These are phyloP conservation scores for Telfairia occidentalis DNA, from an alignment of 331 rosid species.

Conservation along the genomic window DNA sequence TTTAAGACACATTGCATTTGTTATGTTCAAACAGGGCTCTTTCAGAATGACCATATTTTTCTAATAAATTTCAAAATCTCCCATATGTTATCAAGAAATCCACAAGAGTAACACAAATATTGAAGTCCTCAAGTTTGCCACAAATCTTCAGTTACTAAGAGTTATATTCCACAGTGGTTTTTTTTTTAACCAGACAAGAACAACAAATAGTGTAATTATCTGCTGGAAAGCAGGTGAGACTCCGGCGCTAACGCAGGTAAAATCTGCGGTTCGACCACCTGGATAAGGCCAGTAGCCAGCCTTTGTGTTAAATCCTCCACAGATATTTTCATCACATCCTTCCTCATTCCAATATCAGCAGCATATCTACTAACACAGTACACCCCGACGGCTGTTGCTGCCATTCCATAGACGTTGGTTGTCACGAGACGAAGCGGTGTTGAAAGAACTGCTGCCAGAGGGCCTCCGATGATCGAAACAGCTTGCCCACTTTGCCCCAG, in stretches of 20 bases:
- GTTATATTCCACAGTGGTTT: background rate
- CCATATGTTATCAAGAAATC: background rate
- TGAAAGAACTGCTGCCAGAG: conserved; percentile 67
- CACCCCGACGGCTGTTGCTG: conserved; percentile 48
- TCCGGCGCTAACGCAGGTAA: background rate
- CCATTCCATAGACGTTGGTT: conserved; percentile 73
- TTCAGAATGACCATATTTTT: background rate
- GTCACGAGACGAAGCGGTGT: conserved; percentile 62
- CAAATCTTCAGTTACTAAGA: background rate
- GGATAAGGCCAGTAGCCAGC: conserved; percentile 42
- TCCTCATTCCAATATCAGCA: conserved; percentile 72
- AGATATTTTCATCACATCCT: conserved; percentile 49
- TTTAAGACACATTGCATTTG: background rate
- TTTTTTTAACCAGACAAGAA: background rate
- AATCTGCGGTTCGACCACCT: conserved; percentile 47
- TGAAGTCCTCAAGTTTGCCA: background rate
- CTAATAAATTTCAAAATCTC: background rate
- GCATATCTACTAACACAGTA: conserved; percentile 84
- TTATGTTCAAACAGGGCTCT: too few relatives aligned
- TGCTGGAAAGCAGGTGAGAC: background rate
- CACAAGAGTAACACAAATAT: background rate
- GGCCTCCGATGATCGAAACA: conserved; percentile 72
- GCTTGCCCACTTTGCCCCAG: conserved; percentile 88
- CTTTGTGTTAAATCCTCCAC: conserved; percentile 71
- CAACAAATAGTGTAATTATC: background rate